These are phyloP conservation scores for Penicillium robsamsonii DNA, from an alignment of 495 filamentous ascomycete genomes.

Conservation along the genomic window DNA sequence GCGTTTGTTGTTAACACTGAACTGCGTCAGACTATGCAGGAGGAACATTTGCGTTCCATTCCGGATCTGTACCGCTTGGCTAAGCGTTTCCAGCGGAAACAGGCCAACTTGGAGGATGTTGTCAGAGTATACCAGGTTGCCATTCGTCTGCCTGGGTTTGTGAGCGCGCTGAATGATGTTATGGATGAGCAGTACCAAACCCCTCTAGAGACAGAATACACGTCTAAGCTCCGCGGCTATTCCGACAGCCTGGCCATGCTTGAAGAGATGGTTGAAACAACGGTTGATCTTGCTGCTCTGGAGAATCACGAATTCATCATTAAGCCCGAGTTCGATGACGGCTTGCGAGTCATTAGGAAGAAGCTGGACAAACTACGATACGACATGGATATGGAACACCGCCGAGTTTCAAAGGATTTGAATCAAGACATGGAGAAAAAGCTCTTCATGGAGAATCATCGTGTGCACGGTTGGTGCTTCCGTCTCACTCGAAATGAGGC, in stretches of 20 bases:
- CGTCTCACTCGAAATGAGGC: slow-evolving; percentile 89
- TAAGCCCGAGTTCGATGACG: slow-evolving; percentile 96
- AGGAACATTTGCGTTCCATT: slow-evolving; percentile 90
- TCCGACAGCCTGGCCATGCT: slow-evolving; percentile 80
- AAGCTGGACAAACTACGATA: slow-evolving; percentile 81
- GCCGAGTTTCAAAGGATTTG: slow-evolving; percentile 73
- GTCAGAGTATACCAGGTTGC: slow-evolving; percentile 92
- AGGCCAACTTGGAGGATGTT: slow-evolving; percentile 92
- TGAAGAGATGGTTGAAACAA: slow-evolving; percentile 98
- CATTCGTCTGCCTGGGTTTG: slow-evolving; percentile 86
- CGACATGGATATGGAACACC: slow-evolving; percentile 83
- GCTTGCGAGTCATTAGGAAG: slow-evolving; percentile 80
- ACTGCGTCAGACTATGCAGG: slow-evolving; percentile 94
- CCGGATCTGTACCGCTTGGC: slow-evolving; percentile 92
- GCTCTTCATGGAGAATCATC: slow-evolving; percentile 95
- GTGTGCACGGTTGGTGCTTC: slow-evolving; percentile 95
- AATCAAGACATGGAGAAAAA: slow-evolving; percentile 96
- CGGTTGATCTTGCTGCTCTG: slow-evolving; percentile 91
- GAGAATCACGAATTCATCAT: slow-evolving; percentile 99
- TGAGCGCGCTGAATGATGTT: slow-evolving; percentile 82
- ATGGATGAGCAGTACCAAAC: slow-evolving; percentile 95
- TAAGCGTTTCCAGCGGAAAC: slow-evolving; percentile 88
- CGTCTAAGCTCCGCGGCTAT: slow-evolving; percentile 71
- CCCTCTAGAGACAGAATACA: slow-evolving; percentile 84
- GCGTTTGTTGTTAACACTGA: slow-evolving; percentile 93